Evolutionary conservation across 2,329 filamentous ascomycete species (phyloP), one percentile per base, ranked within the genome.

Genomic region (Botrytis squamosa): DNA sequence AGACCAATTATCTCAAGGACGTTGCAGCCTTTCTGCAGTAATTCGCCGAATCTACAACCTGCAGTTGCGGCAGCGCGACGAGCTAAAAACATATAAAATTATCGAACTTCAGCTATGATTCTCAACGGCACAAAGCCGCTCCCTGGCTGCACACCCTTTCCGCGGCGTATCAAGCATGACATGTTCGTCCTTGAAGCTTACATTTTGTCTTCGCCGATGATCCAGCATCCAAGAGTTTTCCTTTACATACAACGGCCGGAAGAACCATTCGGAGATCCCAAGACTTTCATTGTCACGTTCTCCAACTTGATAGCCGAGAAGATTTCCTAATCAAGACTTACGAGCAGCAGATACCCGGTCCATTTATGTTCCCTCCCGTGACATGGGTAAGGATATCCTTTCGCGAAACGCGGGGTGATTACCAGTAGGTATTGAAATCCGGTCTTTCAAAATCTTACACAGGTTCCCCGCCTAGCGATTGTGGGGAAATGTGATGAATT

Each of bases 151-250:
- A 67, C 62, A 67, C 59, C 38, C 66, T 67, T n/a, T 38, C 25
- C n/a, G 57, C 49, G 70, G 62, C 70, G 60, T 72, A 42, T 72
- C 16, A 59, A 67, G 60, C 70, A 66, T 72, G 70, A 44, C 70
- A 67, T 66, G 20, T 22, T 72, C 14, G 38, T 42, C 38, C 29
- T 29, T 72, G 60, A 67, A 66, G 70, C 70, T 72, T 72, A 72
- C 70, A 42, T 22, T 22, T 57, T n/a, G n/a, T 57, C 70, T 62
- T 72, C 70, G 70, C 36, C 70, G 70, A 72, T 25, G 70, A 59
- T 52, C 70, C 3, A 66, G 62, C 49, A 36, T 59, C 10, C 49
- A 29, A 22, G 25, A 6, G 7, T 42, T 40, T 5, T 5, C 4
- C 14, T 57, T 22, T 16, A 49, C 44, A 63, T 22, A 57, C 46